These are phyloP conservation scores for Albophoma yamanashiensis DNA, from an alignment of 2,329 filamentous ascomycete genomes.

Conservation along the genomic window DNA sequence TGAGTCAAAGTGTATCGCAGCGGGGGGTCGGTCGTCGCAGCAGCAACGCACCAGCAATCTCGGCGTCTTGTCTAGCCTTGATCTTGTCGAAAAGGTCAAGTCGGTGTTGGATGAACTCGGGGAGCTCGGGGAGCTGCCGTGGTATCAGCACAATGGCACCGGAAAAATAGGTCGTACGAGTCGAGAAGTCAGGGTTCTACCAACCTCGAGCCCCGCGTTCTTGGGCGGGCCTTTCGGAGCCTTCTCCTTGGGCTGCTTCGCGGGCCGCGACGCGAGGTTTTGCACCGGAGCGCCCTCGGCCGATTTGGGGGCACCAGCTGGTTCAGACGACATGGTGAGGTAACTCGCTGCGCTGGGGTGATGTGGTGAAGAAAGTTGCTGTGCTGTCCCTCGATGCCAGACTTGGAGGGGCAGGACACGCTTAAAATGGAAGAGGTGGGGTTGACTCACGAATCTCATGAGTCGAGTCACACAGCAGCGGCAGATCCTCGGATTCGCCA, in stretches of 20 bases:
- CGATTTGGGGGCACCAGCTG: constrained; percentile 22
- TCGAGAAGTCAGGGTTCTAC: constrained; percentile 8
- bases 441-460: constrained; percentile 19
- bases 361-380: constrained; percentile 12
- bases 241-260: constrained; percentile 27
- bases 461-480: constrained; percentile 5
- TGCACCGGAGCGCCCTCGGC: constrained; percentile 21
- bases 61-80: constrained; percentile 73
- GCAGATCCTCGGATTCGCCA: constrained; percentile 13
- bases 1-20: constrained; percentile 1
- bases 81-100: constrained; percentile 82
- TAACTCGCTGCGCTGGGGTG: constrained; percentile 7
- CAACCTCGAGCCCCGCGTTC: constrained; percentile 44
- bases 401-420: constrained; percentile 20
- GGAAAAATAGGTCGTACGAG: constrained; percentile 20
- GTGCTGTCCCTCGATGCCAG: constrained; percentile 17
- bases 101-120: constrained; percentile 73
- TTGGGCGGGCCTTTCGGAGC: constrained; percentile 37
- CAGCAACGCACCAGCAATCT: constrained; percentile 38
- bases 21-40: not conserved
- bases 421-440: constrained; percentile 15
- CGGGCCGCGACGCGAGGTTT: constrained; percentile 22
- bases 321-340: constrained; percentile 25
- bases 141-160: constrained; percentile 14
- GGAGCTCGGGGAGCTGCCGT: constrained; percentile 33